Conservation (phyloP, 106 monocot genomes). For the Allium fistulosum region DNA sequence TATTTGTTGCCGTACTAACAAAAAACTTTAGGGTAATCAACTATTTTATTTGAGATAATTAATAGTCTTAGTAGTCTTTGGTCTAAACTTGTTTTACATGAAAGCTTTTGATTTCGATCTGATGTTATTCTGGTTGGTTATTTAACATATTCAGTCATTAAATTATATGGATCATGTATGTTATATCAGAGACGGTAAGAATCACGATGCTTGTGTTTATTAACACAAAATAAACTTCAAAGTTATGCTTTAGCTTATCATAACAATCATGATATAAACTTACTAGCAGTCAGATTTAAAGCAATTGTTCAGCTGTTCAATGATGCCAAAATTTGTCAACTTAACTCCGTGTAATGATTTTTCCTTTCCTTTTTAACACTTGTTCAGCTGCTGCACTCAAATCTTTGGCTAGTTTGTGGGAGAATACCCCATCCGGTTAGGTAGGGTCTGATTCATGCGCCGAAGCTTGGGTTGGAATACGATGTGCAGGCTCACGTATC, state of each 20-base stretch:
- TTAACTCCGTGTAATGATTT: background rate
- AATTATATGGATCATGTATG: background rate
- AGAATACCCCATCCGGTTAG: conserved; percentile 50
- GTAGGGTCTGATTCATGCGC: conserved; percentile 45
- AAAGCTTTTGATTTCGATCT: background rate
- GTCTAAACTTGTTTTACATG: background rate
- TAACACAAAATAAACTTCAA: background rate
- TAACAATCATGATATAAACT: background rate
- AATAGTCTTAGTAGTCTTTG: background rate
- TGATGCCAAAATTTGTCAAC: too few species aligned
- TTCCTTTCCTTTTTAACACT: background rate
- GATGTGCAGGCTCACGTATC: conserved; percentile 34
- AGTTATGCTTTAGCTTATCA: background rate
- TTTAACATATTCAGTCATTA: background rate
- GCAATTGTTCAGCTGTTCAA: background rate
- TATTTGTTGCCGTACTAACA: background rate
- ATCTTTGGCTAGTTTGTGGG: conserved; percentile 36
- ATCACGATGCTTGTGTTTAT: background rate
- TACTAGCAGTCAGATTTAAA: background rate
- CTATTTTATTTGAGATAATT: background rate
- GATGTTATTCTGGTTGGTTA: background rate
- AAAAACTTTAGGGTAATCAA: background rate
- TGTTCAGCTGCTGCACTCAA: conserved; percentile 19
- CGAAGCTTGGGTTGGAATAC: conserved; percentile 49
- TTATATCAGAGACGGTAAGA: background rate